phyloP scores from a whole-genome alignment of 805 yeast genomes.

The Sugiyamaella qingdaonensis region DNA sequence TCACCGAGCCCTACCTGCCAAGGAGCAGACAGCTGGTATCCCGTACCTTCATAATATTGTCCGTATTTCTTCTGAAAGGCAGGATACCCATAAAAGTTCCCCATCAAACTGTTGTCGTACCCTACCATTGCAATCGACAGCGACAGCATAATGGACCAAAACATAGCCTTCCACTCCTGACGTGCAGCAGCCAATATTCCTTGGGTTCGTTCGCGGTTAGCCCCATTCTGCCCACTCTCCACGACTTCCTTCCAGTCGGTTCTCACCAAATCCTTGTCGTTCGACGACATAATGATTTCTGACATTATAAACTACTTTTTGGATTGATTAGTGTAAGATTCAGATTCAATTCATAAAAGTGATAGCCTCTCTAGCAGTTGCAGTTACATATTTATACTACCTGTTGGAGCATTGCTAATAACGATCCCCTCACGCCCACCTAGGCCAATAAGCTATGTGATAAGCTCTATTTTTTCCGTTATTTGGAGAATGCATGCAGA shows the following conservation, averaged over 20 bases:
- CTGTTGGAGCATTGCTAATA: background rate
- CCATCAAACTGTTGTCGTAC: slow-evolving; percentile 38
- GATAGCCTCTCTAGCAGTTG: too few species aligned
- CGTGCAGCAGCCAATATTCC: slow-evolving; percentile 3
- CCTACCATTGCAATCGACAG: slow-evolving; percentile 46
- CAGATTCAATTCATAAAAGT: too few species aligned
- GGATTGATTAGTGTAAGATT: background rate
- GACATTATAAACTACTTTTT: background rate
- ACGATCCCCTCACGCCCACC: background rate
- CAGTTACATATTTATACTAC: background rate
- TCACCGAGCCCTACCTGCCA: slow-evolving; percentile 39
- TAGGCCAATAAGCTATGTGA: background rate
- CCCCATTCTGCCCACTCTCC: slow-evolving; percentile 4
- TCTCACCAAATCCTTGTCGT: background rate
- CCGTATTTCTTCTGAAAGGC: slow-evolving; percentile 43
- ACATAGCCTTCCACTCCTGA: slow-evolving; percentile 32
- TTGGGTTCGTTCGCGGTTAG: slow-evolving; percentile 5
- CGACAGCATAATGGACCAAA: slow-evolving; percentile 44
- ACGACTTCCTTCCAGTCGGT: slow-evolving; percentile 6
- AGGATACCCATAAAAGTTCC: slow-evolving; percentile 42
- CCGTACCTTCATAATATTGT: slow-evolving; percentile 16
- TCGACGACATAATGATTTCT: background rate
- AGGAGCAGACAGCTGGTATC: slow-evolving; percentile 36
- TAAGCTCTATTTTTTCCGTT: background rate
- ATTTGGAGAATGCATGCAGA: background rate